phyloP scores from a whole-genome alignment of 345 rosid genomes.

The Acer saccharum region DNA sequence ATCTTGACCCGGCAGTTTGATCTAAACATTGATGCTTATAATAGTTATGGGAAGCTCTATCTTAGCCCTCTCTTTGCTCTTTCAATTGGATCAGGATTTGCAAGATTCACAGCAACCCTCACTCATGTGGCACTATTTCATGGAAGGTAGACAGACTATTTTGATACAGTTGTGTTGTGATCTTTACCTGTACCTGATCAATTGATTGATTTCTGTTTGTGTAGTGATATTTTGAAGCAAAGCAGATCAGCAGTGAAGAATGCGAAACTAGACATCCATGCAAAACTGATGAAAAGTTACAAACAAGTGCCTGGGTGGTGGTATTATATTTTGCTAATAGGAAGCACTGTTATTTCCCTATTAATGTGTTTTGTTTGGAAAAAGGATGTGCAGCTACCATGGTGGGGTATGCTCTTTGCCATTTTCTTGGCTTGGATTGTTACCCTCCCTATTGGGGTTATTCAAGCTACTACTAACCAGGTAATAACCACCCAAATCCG shows the following conservation, averaged over 20 bases:
- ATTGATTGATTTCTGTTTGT: conserved; percentile 24
- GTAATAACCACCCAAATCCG: conserved; percentile 27
- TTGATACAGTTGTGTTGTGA: too few species aligned
- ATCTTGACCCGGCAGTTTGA: conserved; percentile 69
- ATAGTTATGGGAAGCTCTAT: conserved; percentile 83
- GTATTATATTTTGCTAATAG: conserved; percentile 63
- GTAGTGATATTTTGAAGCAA: conserved; percentile 84
- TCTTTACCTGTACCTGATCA: neutral
- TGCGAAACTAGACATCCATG: conserved; percentile 76
- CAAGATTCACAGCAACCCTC: conserved; percentile 90
- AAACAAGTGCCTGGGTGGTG: conserved; percentile 96
- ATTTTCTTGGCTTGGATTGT: conserved; percentile 84
- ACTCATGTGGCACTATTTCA: conserved; percentile 95
- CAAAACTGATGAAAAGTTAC: conserved; percentile 74
- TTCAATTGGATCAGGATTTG: conserved; percentile 99
- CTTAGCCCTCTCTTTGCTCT: conserved; percentile 95
- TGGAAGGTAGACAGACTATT: conserved; percentile 57
- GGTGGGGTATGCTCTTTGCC: conserved; percentile 99
- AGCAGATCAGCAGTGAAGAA: conserved; percentile 75
- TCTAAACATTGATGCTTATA: conserved; percentile 63
- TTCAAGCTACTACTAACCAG: conserved; percentile 99
- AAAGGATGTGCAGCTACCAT: conserved; percentile 73
- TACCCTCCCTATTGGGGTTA: conserved; percentile 96
- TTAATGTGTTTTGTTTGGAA: conserved; percentile 83
- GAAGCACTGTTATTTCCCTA: conserved; percentile 63